Base-by-base conservation (phyloP, 2,329 filamentous ascomycete genomes). In the Microcyclospora tardicrescens region DNA sequence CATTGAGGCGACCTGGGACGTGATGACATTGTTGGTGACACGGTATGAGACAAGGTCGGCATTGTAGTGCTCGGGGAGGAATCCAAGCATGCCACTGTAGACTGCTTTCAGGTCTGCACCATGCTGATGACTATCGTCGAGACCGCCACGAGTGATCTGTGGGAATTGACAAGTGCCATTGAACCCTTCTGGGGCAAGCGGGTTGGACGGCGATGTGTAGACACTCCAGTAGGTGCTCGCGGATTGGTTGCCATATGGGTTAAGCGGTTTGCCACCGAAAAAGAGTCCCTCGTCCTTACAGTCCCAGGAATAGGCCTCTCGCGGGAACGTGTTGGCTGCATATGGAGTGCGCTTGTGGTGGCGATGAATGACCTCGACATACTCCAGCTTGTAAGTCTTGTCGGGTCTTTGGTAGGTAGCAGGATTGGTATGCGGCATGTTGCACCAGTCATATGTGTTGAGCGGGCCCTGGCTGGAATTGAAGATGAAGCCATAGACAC, bases 341-440 rank as follows among this genome's bases (percentile, higher is more conserved):
- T 91, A 91, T 0, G 83, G 83, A 0, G 83, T 91, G 15, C 84
- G 74, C 56, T 91, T 91, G 60, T 91, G 84, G 56, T 91, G 84
- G 37, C 84, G 73, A 53, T 91, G 84, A 36, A 87, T 81, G 69
- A 87, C 64, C 61, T 89, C 83, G 6, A 89, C 82, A 55, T 87
- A 89, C 51, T 71, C 62, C 36, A 91, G 63, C 49, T 77, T 65
- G 54, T 75, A 85, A n/a, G 71, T 71, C 0, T 60, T 46, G 1
- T 63, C 50, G 0, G 71, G 64, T 28, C 39, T 46, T 11, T 68
- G 58, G 53, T 91, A 91, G 51, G 84, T 80, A 11, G 60, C 59
- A 15, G 58, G 62, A 27, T 82, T 71, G n/a, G 83, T 79, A 61
- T 89, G 84, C 1, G 84, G 84, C 82, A 91, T 91, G 54, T 91